Conservation (phyloP, 257 asterid genomes). For the Linaria vulgaris region DNA sequence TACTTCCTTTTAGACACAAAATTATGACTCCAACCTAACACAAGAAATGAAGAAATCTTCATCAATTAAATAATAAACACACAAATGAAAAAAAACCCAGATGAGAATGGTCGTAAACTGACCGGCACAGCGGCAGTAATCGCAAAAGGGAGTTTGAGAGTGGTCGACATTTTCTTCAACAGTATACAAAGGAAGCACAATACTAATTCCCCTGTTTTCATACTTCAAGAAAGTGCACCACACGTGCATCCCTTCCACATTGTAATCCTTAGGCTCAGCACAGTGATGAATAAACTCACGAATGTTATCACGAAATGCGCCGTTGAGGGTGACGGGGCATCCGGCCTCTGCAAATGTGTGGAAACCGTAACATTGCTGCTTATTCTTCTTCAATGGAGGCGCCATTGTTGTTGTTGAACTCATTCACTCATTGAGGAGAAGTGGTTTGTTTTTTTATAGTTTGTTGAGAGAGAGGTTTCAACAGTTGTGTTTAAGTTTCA, state of each 20-base stretch:
- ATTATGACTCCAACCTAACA: slow-evolving; percentile 88
- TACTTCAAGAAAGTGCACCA: slow-evolving; percentile 74
- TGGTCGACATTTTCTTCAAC: slow-evolving; percentile 62
- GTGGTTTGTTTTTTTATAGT: neutral
- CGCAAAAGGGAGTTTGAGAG: slow-evolving; percentile 61
- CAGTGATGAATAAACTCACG: slow-evolving; percentile 61
- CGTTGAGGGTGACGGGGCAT: slow-evolving; percentile 41
- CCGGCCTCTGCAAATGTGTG: slow-evolving; percentile 65
- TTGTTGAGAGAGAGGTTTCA: slow-evolving; percentile 14
- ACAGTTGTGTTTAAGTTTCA: slow-evolving; percentile 21
- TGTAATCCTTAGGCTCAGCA: slow-evolving; percentile 54
- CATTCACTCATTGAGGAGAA: neutral
- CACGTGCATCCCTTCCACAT: slow-evolving; percentile 55
- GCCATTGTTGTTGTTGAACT: slow-evolving; percentile 31
- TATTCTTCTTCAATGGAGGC: slow-evolving; percentile 23
- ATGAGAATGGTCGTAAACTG: slow-evolving; percentile 2
- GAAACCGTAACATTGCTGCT: slow-evolving; percentile 48
- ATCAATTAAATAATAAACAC: slow-evolving; percentile 9
- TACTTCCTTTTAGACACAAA: slow-evolving; percentile 80
- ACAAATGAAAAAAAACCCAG: neutral
- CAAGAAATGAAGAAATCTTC: slow-evolving; percentile 9
- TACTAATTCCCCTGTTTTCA: slow-evolving; percentile 53
- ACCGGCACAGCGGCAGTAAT: slow-evolving; percentile 81
- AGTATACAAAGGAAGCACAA: slow-evolving; percentile 70
- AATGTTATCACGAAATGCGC: slow-evolving; percentile 71